These are phyloP conservation scores for Fragilariopsis cylindrus DNA, from an alignment of 108 stramenopile genomes.

Conservation along the genomic window DNA sequence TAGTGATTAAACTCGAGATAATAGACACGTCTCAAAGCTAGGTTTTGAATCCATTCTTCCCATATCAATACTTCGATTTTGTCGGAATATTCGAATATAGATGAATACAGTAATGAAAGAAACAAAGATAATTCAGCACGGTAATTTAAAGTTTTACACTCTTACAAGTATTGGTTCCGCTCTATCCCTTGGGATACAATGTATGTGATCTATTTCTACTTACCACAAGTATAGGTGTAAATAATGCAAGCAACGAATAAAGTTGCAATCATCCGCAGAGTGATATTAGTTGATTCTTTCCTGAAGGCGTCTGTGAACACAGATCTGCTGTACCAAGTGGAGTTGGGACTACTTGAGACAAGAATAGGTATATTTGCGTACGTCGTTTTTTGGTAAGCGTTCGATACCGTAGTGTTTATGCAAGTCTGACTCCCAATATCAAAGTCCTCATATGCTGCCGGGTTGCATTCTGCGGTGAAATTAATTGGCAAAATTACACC, in stretches of 20 bases:
- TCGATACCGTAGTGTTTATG: slow-evolving; percentile 34
- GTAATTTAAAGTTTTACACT: neutral
- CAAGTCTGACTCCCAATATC: slow-evolving; percentile 2
- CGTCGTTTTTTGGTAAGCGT: slow-evolving; percentile 72
- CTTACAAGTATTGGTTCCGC: neutral
- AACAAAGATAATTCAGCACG: neutral
- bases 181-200: neutral
- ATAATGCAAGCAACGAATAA: slow-evolving; percentile 20
- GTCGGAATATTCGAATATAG: neutral
- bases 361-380: slow-evolving; percentile 60
- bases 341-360: neutral
- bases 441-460: neutral
- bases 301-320: slow-evolving; percentile 10
- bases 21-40: slow-evolving; percentile 77
- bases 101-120: neutral
- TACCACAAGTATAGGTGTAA: slow-evolving; percentile 42
- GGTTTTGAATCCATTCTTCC: slow-evolving; percentile 71
- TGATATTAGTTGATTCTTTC: slow-evolving; percentile 18
- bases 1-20: slow-evolving; percentile 79
- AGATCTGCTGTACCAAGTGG: slow-evolving; percentile 8
- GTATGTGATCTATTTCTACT: neutral
- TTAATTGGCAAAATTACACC: slow-evolving; percentile 73
- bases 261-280: slow-evolving; percentile 16
- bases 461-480: slow-evolving; percentile 44
- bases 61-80: slow-evolving; percentile 30